These are phyloP conservation scores for Trichoderma virens DNA, from an alignment of 495 filamentous ascomycete genomes.

Conservation along the genomic window DNA sequence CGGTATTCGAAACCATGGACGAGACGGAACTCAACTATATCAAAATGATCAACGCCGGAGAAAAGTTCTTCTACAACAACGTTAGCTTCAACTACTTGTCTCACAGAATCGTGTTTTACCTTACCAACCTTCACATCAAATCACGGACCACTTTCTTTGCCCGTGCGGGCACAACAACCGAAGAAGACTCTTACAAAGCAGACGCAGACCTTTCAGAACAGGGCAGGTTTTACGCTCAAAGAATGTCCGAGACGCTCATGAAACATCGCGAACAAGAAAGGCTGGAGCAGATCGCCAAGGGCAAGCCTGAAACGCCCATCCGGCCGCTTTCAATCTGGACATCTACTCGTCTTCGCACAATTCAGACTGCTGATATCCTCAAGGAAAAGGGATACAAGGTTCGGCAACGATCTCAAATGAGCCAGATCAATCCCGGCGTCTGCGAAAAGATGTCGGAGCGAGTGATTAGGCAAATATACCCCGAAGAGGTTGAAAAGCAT, in stretches of 20 bases:
- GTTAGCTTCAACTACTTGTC: conserved; percentile 92
- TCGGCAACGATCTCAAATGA: conserved; percentile 88
- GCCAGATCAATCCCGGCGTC: conserved; percentile 90
- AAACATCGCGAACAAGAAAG: conserved; percentile 76
- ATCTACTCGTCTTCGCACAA: conserved; percentile 78
- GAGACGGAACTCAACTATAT: conserved; percentile 91
- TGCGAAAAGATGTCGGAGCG: conserved; percentile 79
- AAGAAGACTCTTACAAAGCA: conserved; percentile 77
- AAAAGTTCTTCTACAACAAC: conserved; percentile 86
- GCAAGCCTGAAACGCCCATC: conserved; percentile 57
- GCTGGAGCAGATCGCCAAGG: conserved; percentile 56
- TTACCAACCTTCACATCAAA: conserved; percentile 96
- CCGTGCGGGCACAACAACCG: conserved; percentile 58
- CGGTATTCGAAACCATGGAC: conserved; percentile 93
- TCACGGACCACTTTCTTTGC: conserved; percentile 89
- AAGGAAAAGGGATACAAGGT: conserved; percentile 72
- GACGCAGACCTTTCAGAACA: conserved; percentile 78
- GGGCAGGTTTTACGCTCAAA: conserved; percentile 76
- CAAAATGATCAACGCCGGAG: conserved; percentile 99
- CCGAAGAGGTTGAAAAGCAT: conserved; percentile 87
- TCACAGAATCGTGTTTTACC: conserved; percentile 93
- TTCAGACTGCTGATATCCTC: conserved; percentile 83
- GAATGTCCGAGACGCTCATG: conserved; percentile 77
- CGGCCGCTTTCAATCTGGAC: conserved; percentile 91
- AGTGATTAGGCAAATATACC: conserved; percentile 70